Evolutionary conservation across 140 eudicot species (phyloP).

Genomic region (Cichorium intybus): DNA sequence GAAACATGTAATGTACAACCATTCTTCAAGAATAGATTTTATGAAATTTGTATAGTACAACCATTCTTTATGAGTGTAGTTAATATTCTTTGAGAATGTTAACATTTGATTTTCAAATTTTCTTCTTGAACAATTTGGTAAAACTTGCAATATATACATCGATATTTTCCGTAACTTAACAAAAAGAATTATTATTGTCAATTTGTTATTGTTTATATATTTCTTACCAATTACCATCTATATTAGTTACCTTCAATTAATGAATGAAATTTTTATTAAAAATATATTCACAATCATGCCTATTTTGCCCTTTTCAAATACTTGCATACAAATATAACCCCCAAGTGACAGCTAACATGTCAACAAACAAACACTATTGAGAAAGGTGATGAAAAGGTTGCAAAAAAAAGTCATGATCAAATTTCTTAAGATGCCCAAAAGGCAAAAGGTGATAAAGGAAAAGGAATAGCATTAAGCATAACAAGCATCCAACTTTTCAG

Average conservation of each 20-base stretch:
- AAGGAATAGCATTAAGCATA: constrained; percentile 36
- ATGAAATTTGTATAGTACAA: no score
- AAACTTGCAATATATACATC: no score
- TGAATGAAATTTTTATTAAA: neutral
- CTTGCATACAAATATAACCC: neutral
- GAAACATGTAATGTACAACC: no score
- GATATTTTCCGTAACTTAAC: no score
- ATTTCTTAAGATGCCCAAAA: constrained; percentile 27
- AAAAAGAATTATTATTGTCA: no score
- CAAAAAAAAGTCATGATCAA: constrained; percentile 26
- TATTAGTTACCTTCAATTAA: no score
- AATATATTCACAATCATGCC: neutral
- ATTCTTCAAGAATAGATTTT: no score
- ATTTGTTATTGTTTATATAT: no score
- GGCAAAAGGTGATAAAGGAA: constrained; percentile 27
- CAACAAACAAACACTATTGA: constrained; percentile 27
- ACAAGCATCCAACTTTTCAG: constrained; percentile 31
- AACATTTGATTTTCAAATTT: no score
- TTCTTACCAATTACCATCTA: neutral
- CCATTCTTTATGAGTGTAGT: no score
- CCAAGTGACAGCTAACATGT: constrained; percentile 29
- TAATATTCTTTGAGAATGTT: no score
- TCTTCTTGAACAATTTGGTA: no score
- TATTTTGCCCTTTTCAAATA: neutral
- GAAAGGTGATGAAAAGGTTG: constrained; percentile 23